These are phyloP conservation scores for Silybum marianum DNA, from an alignment of 129 eudicot genomes.

Conservation along the genomic window DNA sequence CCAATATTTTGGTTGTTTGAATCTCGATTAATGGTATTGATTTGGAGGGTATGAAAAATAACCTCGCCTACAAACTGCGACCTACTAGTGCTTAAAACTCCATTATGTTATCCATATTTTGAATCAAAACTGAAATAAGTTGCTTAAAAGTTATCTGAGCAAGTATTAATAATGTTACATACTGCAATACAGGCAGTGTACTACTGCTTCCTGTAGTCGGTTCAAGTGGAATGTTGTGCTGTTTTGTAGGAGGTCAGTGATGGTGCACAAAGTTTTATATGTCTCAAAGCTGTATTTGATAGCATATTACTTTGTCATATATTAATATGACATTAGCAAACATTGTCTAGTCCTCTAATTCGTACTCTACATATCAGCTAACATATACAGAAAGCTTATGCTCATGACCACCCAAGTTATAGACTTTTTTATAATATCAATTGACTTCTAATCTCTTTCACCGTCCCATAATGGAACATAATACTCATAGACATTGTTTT, in stretches of 20 bases:
- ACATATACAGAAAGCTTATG: neutral
- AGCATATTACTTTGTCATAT: neutral
- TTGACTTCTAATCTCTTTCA: neutral
- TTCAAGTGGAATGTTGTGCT: neutral
- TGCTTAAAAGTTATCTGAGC: neutral
- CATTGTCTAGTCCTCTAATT: neutral
- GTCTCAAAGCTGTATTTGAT: neutral
- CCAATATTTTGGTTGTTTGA: neutral
- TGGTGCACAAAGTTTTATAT: neutral
- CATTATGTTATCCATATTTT: slow-evolving; percentile 1
- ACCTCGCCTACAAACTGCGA: neutral
- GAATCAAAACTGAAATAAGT: slow-evolving; percentile 5
- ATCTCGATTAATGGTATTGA: slow-evolving; percentile 7
- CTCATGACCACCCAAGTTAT: neutral
- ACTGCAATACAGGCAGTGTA: too few relatives aligned
- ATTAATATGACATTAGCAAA: neutral
- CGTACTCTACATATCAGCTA: neutral
- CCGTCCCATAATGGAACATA: neutral
- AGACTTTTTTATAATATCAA: neutral
- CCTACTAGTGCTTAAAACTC: neutral
- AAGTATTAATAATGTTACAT: neutral
- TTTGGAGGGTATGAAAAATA: neutral
- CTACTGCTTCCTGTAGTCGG: neutral
- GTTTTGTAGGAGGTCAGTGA: neutral
- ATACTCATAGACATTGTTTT: neutral